Conservation (phyloP, 495 filamentous ascomycete species). For the Pseudoneurospora amorphoporcata region DNA sequence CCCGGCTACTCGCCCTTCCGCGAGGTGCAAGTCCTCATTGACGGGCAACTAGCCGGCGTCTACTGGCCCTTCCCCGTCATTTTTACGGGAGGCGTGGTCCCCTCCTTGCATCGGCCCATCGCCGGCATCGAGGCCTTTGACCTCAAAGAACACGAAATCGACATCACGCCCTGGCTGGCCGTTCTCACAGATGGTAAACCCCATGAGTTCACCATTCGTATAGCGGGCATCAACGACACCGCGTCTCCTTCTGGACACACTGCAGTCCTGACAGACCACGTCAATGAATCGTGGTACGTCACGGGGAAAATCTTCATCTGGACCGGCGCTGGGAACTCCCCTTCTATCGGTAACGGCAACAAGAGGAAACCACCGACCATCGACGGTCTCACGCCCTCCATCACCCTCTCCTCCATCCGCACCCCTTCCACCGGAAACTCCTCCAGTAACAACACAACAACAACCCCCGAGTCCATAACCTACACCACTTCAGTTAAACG, state of each 20-base stretch:
- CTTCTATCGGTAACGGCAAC: slow-evolving; percentile 24
- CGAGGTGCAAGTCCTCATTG: slow-evolving; percentile 72
- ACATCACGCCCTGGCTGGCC: slow-evolving; percentile 70
- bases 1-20: slow-evolving; percentile 59
- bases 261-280: slow-evolving; percentile 40
- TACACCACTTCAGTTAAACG: slow-evolving; percentile 52
- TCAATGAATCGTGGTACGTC: slow-evolving; percentile 66
- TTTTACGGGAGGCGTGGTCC: slow-evolving; percentile 79
- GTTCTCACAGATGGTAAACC: slow-evolving; percentile 51
- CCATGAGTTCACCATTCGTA: slow-evolving; percentile 63
- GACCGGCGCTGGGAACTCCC: slow-evolving; percentile 1
- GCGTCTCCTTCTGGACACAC: slow-evolving; percentile 13
- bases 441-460: slow-evolving; percentile 35
- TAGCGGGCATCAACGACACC: slow-evolving; percentile 51
- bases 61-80: slow-evolving; percentile 80
- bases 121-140: slow-evolving; percentile 82
- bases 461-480: slow-evolving; percentile 36
- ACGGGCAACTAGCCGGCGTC: slow-evolving; percentile 66
- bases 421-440: slow-evolving; percentile 33
- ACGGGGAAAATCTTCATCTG: slow-evolving; percentile 38
- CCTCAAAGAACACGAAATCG: slow-evolving; percentile 70
- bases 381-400: slow-evolving; percentile 13
- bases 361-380: slow-evolving; percentile 16
- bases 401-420: slow-evolving; percentile 26
- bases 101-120: slow-evolving; percentile 73